Conservation (phyloP, 805 yeast species). For the Kazachstania psychrophila region DNA sequence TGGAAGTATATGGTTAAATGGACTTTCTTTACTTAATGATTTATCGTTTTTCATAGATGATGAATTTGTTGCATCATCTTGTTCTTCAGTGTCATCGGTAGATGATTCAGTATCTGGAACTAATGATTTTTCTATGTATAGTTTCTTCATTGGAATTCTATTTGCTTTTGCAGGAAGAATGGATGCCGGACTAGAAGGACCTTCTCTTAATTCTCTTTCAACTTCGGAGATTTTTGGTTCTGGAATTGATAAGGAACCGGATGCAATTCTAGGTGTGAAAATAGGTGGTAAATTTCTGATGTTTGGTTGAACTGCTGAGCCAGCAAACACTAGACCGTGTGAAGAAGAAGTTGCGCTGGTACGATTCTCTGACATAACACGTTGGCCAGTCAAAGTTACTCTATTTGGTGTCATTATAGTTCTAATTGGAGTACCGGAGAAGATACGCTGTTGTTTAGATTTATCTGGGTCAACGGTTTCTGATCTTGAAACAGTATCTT, state of each 20-base stretch:
- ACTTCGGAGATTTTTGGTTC: slow-evolving; percentile 36
- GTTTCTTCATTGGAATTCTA: slow-evolving; percentile 31
- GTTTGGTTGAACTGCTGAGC: neutral
- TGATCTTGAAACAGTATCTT: slow-evolving; percentile 32
- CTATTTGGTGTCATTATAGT: slow-evolving; percentile 23
- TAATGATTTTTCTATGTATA: slow-evolving; percentile 12
- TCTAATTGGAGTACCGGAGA: slow-evolving; percentile 27
- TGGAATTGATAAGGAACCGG: slow-evolving; percentile 37
- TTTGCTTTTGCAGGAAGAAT: slow-evolving; percentile 26
- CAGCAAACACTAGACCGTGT: slow-evolving; percentile 12
- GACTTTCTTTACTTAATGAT: slow-evolving; percentile 4
- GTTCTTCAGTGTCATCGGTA: slow-evolving; percentile 3
- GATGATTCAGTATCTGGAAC: slow-evolving; percentile 3
- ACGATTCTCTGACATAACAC: slow-evolving; percentile 22
- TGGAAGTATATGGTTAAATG: slow-evolving; percentile 5
- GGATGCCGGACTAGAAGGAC: slow-evolving; percentile 32
- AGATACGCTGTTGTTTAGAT: slow-evolving; percentile 27
- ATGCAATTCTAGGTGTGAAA: slow-evolving; percentile 31
- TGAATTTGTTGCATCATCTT: neutral
- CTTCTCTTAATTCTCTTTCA: slow-evolving; percentile 32
- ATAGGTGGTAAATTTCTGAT: slow-evolving; percentile 1
- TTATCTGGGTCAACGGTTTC: slow-evolving; percentile 33
- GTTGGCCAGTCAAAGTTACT: slow-evolving; percentile 16
- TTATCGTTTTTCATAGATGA: slow-evolving; percentile 2
- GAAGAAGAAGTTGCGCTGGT: slow-evolving; percentile 8